phyloP scores from a whole-genome alignment of 2,329 filamentous ascomycete genomes.

The Colletotrichum filicis region DNA sequence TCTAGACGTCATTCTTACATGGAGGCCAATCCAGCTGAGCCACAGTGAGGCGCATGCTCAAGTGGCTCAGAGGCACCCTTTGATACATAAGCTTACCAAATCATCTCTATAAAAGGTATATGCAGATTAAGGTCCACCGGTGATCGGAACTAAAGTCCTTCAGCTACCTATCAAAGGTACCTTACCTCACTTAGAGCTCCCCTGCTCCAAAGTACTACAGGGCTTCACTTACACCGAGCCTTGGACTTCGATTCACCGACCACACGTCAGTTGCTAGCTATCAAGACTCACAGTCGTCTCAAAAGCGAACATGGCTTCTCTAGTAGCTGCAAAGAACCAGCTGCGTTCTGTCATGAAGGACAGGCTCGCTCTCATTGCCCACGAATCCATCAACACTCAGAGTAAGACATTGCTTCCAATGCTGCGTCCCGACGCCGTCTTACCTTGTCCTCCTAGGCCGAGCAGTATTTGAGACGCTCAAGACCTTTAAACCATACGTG shows the following conservation, averaged over 20 bases:
- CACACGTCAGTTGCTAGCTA: not conserved
- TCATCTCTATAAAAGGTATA: not conserved
- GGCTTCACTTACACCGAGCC: not conserved
- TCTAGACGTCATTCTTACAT: not conserved
- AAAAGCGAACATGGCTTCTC: conserved; percentile 59
- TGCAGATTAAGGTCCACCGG: not conserved
- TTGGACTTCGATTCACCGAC: not conserved
- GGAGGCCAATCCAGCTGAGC: not conserved
- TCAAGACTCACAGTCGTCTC: not conserved
- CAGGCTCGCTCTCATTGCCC: conserved; percentile 68
- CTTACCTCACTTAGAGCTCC: not conserved
- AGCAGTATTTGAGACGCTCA: conserved; percentile 71
- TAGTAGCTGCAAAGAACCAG: conserved; percentile 79
- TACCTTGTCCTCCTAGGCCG: conserved; percentile 61
- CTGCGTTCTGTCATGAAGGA: conserved; percentile 77
- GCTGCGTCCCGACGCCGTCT: too few species aligned
- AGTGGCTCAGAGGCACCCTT: not conserved
- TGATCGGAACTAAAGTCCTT: not conserved
- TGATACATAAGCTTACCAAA: not conserved
- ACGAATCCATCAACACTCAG: conserved; percentile 73
- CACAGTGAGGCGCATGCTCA: not conserved
- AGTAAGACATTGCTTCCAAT: conserved; percentile 65
- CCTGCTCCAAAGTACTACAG: not conserved
- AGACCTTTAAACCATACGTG: conserved; percentile 78
- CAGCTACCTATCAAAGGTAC: not conserved